These are phyloP conservation scores for Acanthamoeba lugdunensis DNA, from an alignment of 208 protist species.

Conservation along the genomic window DNA sequence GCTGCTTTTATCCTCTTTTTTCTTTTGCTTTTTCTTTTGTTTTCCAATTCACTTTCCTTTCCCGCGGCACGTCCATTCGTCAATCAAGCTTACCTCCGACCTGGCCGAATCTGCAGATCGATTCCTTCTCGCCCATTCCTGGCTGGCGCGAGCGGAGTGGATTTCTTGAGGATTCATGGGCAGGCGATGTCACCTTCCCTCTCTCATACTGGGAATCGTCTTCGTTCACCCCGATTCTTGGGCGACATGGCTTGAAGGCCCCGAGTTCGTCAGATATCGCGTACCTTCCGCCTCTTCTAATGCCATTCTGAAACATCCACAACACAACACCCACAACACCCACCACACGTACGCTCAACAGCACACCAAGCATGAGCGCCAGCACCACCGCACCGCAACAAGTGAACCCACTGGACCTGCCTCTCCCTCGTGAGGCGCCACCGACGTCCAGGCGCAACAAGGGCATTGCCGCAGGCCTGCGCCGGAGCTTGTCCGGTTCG, in stretches of 20 bases:
- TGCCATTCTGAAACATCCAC: neutral
- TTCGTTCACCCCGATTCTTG: neutral
- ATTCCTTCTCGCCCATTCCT: neutral
- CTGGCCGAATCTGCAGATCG: neutral
- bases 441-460: neutral
- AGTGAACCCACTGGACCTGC: neutral
- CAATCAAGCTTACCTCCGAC: neutral
- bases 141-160: neutral
- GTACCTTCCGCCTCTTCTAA: neutral
- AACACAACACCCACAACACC: neutral
- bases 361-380: neutral
- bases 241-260: neutral
- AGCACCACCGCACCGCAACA: neutral
- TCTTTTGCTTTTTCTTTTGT: neutral
- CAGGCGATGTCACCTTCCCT: neutral
- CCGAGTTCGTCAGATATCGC: neutral
- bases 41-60: neutral
- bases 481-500: constrained; percentile 4
- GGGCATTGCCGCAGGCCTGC: neutral
- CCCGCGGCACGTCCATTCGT: too few relatives aligned
- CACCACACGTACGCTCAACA: neutral
- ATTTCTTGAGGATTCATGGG: neutral
- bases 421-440: neutral
- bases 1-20: neutral
- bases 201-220: neutral